Evolutionary conservation across 805 yeast genomes (phyloP).

Genomic region (Candida bentonensis): DNA sequence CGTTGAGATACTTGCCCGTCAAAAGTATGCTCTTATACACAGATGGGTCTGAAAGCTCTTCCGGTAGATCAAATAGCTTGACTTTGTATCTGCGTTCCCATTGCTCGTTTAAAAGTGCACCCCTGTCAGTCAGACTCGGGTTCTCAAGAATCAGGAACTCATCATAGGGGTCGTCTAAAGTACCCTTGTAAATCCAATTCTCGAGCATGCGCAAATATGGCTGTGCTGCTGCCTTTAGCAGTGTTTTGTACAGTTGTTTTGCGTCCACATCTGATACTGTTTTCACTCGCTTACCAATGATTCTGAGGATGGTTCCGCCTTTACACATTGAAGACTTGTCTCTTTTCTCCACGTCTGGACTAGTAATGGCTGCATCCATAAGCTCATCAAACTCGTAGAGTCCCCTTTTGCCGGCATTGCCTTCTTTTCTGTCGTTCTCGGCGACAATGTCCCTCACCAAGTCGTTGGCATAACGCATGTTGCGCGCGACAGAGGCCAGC

Average conservation of each 20-base stretch:
- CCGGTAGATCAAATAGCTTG: slow-evolving; percentile 60
- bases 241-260: slow-evolving; percentile 32
- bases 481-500: slow-evolving; percentile 24
- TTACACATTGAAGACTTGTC: slow-evolving; percentile 24
- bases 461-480: slow-evolving; percentile 43
- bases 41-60: slow-evolving; percentile 40
- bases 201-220: slow-evolving; percentile 58
- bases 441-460: slow-evolving; percentile 32
- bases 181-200: slow-evolving; percentile 68
- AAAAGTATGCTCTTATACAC: slow-evolving; percentile 52
- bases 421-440: slow-evolving; percentile 14
- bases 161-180: slow-evolving; percentile 59
- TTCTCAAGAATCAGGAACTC: slow-evolving; percentile 61
- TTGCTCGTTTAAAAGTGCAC: slow-evolving; percentile 23
- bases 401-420: slow-evolving; percentile 25
- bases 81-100: slow-evolving; percentile 48
- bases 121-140: slow-evolving; percentile 14
- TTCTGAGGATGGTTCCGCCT: slow-evolving; percentile 62
- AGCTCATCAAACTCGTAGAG: slow-evolving; percentile 28
- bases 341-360: slow-evolving; percentile 12
- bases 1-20: slow-evolving; percentile 77
- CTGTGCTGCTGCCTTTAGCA: slow-evolving; percentile 45
- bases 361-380: slow-evolving; percentile 20
- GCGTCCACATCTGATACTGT: slow-evolving; percentile 55
- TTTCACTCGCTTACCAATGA: slow-evolving; percentile 44